A percentile compares a stretch with the other conserved stretches of the same genome.
phyloP scores from a whole-genome alignment of 257 asterid genomes.

The Salvia splendens region DNA sequence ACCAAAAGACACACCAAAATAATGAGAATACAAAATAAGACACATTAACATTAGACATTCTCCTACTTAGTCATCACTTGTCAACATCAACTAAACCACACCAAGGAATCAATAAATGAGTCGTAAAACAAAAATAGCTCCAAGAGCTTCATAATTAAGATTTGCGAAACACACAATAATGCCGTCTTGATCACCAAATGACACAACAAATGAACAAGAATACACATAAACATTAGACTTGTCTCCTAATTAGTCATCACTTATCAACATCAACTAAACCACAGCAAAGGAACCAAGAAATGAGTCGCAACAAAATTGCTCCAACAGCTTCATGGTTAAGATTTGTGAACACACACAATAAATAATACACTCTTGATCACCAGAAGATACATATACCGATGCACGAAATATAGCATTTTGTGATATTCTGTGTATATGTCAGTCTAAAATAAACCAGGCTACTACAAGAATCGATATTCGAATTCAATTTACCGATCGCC shows the following conservation, averaged over 20 bases:
- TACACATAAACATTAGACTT: not conserved
- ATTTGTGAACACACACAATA: not conserved
- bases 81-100: too few relatives aligned
- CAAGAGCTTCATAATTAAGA: too few relatives aligned
- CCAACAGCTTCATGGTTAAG: not conserved
- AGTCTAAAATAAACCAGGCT: not conserved
- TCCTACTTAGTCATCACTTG: too few relatives aligned
- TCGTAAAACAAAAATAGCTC: too few relatives aligned
- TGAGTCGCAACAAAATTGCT: not conserved
- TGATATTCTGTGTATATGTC: not conserved
- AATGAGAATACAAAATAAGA: not conserved
- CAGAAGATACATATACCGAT: not conserved
- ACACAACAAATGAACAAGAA: too few relatives aligned
- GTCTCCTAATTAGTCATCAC: conserved; percentile 5
- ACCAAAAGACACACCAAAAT: too few relatives aligned
- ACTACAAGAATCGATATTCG: not conserved
- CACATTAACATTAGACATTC: too few relatives aligned
- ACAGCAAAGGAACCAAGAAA: conserved; percentile 2
- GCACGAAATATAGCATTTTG: not conserved
- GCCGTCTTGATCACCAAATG: too few relatives aligned
- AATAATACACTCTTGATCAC: conserved; percentile 1
- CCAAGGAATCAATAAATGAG: too few relatives aligned
- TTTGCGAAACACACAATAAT: too few relatives aligned
- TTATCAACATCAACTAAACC: conserved; percentile 17
- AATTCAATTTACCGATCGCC: not conserved